phyloP scores from a whole-genome alignment of 2,329 filamentous ascomycete species.

The Ceratocystis variospora region DNA sequence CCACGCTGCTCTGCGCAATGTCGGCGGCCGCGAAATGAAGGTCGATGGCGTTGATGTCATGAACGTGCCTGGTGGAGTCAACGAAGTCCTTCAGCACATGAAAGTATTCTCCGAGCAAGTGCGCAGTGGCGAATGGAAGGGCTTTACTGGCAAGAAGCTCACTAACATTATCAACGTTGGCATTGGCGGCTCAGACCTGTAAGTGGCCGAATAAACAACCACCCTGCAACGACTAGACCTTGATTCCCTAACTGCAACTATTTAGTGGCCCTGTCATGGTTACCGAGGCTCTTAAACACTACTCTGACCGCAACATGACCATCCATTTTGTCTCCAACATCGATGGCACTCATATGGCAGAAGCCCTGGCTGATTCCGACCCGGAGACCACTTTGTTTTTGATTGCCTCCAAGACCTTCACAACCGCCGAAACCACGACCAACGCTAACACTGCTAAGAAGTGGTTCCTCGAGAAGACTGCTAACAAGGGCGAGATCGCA shows the following conservation, averaged over 20 bases:
- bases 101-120: conserved; percentile 96
- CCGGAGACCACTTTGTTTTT: conserved; percentile 98
- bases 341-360: conserved; percentile 92
- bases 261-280: conserved; percentile 92
- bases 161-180: conserved; percentile 94
- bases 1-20: conserved; percentile 87
- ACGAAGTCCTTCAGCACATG: conserved; percentile 88
- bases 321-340: conserved; percentile 99
- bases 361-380: conserved; percentile 76
- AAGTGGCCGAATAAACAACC: conserved; percentile 35
- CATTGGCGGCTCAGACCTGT: conserved; percentile 97
- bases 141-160: conserved; percentile 92
- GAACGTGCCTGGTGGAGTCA: conserved; percentile 74
- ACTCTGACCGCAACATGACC: conserved; percentile 71
- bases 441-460: conserved; percentile 95
- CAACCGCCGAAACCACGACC: conserved; percentile 89
- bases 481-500: conserved; percentile 69
- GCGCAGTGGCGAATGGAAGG: conserved; percentile 90
- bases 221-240: conserved; percentile 19
- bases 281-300: conserved; percentile 90
- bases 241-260: conserved; percentile 19
- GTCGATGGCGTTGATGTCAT: conserved; percentile 91
- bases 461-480: conserved; percentile 82
- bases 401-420: conserved; percentile 98
- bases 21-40: conserved; percentile 64